Evolutionary conservation across 1,284 basidiomycete species (phyloP), one percentile per base, ranked within the genome.

Genomic region (Puccinia polysora): DNA sequence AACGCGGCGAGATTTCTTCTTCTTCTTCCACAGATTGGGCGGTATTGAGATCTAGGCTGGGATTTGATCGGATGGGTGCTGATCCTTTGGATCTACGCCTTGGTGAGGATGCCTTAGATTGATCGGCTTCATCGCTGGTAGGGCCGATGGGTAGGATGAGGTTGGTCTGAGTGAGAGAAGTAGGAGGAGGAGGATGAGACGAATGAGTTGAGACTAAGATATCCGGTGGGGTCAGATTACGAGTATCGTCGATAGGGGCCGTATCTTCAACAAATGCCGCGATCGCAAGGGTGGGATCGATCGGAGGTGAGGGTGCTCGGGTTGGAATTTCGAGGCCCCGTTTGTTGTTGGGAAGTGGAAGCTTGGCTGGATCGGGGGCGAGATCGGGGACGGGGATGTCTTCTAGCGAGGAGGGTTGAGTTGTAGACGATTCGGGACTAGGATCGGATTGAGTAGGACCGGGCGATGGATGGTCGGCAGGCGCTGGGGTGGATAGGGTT

Each of bases 1-100:
- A 50, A 12, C 68, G 28, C 1, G 58, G 47, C 14, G 68, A 71
- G 4, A 63, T 63, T 32, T 63, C 45, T 25, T 71, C 59, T 14
- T 32, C 45, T 23, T 68, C 52, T 25, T 68, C 55, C 7, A 23
- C 56, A 30, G 28, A 8, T 23, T 45, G 7, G 18, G 28, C 32
- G 47, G n/a, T 34, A 15, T 23, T 18, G 12, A 40, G 4, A 4
- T 32, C 63, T 34, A 4, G 32, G 20, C 25, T 32, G 23, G 36
- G 6, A 49, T 64, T n/a, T n/a, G 4, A 36, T 47, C 30, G 7
- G 25, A 30, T 70, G 25, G 28, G 25, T 2, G 4, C 18, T 47
- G n/a, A 1, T 45, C 34, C 36, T 30, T 69, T 20, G 53, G 40
- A 20, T 32, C n/a, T 4, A 14, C 23, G 32, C n/a, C 40, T 23